A percentile compares a stretch with the other conserved stretches of the same genome.
Evolutionary conservation across 192 early-diverging fungal species (phyloP).

Genomic region (Coemansia sp.): DNA sequence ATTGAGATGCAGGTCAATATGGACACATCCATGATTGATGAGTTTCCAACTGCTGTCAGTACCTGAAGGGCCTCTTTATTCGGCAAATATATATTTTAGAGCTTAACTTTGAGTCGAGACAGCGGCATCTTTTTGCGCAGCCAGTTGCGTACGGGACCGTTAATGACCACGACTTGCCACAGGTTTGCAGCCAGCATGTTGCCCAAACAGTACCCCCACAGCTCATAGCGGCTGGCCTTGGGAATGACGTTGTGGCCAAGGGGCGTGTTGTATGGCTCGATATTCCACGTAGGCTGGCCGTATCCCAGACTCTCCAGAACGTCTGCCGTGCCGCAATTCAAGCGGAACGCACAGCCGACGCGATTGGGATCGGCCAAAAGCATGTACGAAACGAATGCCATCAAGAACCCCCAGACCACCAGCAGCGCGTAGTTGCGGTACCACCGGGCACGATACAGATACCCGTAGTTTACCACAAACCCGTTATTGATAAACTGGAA

Average conservation of each 20-base stretch:
- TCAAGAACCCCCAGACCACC: conserved; percentile 56
- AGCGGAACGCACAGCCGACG: conserved; percentile 66
- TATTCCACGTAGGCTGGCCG: conserved; percentile 28
- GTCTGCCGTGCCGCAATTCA: conserved; percentile 63
- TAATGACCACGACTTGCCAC: conserved; percentile 52
- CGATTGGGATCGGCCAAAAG: conserved; percentile 65
- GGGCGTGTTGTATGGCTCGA: conserved; percentile 48
- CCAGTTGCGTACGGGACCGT: conserved; percentile 49
- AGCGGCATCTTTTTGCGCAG: conserved; percentile 28
- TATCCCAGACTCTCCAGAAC: conserved; percentile 37
- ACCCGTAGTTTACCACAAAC: conserved; percentile 69
- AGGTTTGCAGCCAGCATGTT: conserved; percentile 41
- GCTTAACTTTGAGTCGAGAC: conserved; percentile 36
- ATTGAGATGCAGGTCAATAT: conserved; percentile 49
- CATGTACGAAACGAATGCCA: conserved; percentile 49
- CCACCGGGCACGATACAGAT: conserved; percentile 63
- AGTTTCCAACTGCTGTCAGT: conserved; percentile 6
- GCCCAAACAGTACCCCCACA: conserved; percentile 56
- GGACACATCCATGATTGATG: conserved; percentile 40
- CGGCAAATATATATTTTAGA: conserved; percentile 17
- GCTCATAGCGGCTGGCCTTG: conserved; percentile 38
- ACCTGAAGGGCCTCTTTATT: no score
- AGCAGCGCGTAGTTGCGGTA: conserved; percentile 63
- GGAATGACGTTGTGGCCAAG: conserved; percentile 63
- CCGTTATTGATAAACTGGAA: conserved; percentile 75